Evolutionary conservation across 2,329 filamentous ascomycete genomes (phyloP).

Genomic region (Colletotrichum godetiae): DNA sequence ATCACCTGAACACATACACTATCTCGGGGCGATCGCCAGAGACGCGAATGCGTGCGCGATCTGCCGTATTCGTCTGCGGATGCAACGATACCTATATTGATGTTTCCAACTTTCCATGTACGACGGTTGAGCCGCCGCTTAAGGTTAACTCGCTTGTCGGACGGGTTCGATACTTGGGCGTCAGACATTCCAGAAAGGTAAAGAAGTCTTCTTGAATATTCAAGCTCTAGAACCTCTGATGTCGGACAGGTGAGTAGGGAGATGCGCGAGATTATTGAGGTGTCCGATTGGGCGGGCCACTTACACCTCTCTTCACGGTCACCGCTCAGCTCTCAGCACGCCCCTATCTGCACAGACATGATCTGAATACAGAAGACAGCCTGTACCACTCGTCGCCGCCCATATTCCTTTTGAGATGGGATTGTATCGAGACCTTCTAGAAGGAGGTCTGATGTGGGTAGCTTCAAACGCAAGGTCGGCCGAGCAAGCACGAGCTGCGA

Average conservation of each 20-base stretch:
- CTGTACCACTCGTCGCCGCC: neutral
- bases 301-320: neutral
- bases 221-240: neutral
- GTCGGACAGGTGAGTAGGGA: neutral
- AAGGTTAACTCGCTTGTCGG: neutral
- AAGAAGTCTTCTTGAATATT: neutral
- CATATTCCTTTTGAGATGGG: neutral
- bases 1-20: neutral
- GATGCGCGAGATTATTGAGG: neutral
- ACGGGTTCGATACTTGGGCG: neutral
- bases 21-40: neutral
- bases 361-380: neutral
- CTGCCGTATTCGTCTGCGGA: neutral
- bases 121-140: neutral
- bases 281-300: neutral
- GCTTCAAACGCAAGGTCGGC: constrained; percentile 27
- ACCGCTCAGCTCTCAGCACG: neutral
- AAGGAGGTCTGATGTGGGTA: constrained; percentile 19
- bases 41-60: neutral
- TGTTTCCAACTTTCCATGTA: neutral
- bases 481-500: constrained; percentile 14
- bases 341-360: constrained; percentile 2
- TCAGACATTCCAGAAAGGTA: neutral
- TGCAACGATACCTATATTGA: neutral
- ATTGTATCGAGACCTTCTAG: constrained; percentile 23